Evolutionary conservation across 805 yeast species (phyloP).

Genomic region (Maudiozyma turicensis): DNA sequence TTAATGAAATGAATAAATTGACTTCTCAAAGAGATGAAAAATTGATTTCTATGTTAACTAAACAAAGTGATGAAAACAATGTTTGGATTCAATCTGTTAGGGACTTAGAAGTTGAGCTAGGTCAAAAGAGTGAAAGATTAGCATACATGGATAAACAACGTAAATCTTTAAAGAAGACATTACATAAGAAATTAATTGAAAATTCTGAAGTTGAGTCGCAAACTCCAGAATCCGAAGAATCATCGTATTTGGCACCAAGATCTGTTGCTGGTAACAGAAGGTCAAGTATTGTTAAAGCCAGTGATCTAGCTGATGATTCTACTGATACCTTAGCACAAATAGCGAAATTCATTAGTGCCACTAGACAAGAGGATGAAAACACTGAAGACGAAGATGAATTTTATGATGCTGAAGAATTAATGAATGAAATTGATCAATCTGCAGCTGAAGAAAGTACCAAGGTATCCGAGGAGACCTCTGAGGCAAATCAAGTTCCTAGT

Average conservation of each 20-base stretch:
- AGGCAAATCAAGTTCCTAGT: background rate
- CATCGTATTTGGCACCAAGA: background rate
- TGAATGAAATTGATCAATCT: constrained; percentile 9
- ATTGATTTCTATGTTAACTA: constrained; percentile 39
- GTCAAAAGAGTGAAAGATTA: constrained; percentile 49
- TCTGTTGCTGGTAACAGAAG: background rate
- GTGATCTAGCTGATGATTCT: background rate
- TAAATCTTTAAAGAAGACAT: constrained; percentile 44
- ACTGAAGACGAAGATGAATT: constrained; percentile 46
- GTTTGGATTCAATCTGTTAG: constrained; percentile 69
- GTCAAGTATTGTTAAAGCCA: background rate
- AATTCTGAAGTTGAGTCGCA: constrained; percentile 25
- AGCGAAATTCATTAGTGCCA: constrained; percentile 20
- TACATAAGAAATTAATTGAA: constrained; percentile 28
- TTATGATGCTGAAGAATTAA: constrained; percentile 60
- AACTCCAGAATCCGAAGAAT: constrained; percentile 2
- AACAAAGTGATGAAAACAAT: constrained; percentile 60
- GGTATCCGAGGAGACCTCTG: background rate
- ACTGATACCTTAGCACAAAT: constrained; percentile 17
- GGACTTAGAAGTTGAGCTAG: constrained; percentile 58
- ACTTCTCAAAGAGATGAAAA: constrained; percentile 34
- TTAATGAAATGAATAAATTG: constrained; percentile 21
- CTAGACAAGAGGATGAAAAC: constrained; percentile 22
- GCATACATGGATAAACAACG: constrained; percentile 55
- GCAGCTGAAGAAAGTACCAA: background rate